These are phyloP conservation scores for Pisolithus albus DNA, from an alignment of 768 basidiomycete species.

Conservation along the genomic window DNA sequence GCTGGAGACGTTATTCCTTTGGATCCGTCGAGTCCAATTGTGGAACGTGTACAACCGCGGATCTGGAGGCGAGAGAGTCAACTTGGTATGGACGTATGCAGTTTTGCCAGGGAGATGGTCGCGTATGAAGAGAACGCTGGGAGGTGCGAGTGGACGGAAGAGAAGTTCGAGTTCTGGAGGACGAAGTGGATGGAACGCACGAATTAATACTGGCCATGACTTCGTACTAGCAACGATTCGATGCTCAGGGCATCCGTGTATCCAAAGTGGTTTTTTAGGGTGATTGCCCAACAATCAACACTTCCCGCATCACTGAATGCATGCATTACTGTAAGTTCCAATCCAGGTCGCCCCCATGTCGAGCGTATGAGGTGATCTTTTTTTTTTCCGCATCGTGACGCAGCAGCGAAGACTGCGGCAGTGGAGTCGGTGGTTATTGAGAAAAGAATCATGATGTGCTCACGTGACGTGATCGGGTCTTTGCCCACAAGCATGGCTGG, in stretches of 20 bases:
- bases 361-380: slow-evolving; percentile 60
- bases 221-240: slow-evolving; percentile 45
- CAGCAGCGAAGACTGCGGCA: slow-evolving; percentile 46
- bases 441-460: slow-evolving; percentile 47
- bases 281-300: background rate
- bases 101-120: slow-evolving; percentile 43
- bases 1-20: slow-evolving; percentile 37
- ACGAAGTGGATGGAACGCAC: slow-evolving; percentile 44
- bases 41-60: slow-evolving; percentile 26
- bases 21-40: slow-evolving; percentile 26
- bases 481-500: background rate
- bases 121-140: slow-evolving; percentile 28
- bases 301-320: slow-evolving; percentile 53
- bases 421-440: slow-evolving; percentile 49
- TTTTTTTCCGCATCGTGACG: slow-evolving; percentile 66
- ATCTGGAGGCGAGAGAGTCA: slow-evolving; percentile 35
- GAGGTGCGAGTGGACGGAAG: slow-evolving; percentile 36
- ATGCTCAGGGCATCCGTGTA: slow-evolving; percentile 49
- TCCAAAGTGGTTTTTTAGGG: too few relatives aligned
- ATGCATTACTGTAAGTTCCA: slow-evolving; percentile 64
- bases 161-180: slow-evolving; percentile 44
- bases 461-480: too few relatives aligned
- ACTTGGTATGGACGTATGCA: slow-evolving; percentile 53
- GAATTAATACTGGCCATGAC: slow-evolving; percentile 53
- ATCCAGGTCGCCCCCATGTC: slow-evolving; percentile 49